Conservation (phyloP, 1,284 basidiomycete species). For the Sanghuangporus weigelae region DNA sequence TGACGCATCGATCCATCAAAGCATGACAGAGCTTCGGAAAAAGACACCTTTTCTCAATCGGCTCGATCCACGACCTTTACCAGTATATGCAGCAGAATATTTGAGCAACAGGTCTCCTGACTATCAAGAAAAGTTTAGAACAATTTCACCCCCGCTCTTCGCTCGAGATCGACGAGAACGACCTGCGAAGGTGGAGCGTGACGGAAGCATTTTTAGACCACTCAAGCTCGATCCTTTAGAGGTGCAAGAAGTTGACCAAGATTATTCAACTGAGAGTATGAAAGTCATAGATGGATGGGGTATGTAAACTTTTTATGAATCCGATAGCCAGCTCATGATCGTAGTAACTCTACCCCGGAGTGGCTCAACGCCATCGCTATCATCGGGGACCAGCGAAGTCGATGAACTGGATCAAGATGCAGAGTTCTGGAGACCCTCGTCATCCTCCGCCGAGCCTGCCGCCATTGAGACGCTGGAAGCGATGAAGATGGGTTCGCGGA, state of each 20-base stretch:
- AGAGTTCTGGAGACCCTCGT: conserved; percentile 35
- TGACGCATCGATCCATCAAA: conserved; percentile 24
- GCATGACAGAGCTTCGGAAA: conserved; percentile 21
- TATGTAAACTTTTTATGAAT: conserved; percentile 27
- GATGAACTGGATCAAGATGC: conserved; percentile 32
- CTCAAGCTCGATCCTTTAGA: conserved; percentile 4
- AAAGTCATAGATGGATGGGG: conserved; percentile 54
- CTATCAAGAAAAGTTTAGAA: not conserved
- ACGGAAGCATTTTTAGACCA: not conserved
- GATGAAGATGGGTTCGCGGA: conserved; percentile 38
- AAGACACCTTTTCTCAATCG: conserved; percentile 17
- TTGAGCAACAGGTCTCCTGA: conserved; percentile 25
- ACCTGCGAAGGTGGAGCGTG: not conserved
- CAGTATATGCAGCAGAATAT: conserved; percentile 24
- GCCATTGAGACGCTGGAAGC: conserved; percentile 31
- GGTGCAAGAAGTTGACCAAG: conserved; percentile 34
- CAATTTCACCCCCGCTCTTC: conserved; percentile 39
- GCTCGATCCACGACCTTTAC: not conserved
- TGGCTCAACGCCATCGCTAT: conserved; percentile 28
- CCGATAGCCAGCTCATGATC: not conserved
- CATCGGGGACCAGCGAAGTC: conserved; percentile 32
- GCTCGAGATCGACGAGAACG: conserved; percentile 28
- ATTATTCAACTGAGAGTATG: conserved; percentile 43
- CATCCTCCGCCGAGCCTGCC: conserved; percentile 29
- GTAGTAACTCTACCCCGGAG: conserved; percentile 13